phyloP scores from a whole-genome alignment of 2,329 filamentous ascomycete genomes.

The Didymella sp. region DNA sequence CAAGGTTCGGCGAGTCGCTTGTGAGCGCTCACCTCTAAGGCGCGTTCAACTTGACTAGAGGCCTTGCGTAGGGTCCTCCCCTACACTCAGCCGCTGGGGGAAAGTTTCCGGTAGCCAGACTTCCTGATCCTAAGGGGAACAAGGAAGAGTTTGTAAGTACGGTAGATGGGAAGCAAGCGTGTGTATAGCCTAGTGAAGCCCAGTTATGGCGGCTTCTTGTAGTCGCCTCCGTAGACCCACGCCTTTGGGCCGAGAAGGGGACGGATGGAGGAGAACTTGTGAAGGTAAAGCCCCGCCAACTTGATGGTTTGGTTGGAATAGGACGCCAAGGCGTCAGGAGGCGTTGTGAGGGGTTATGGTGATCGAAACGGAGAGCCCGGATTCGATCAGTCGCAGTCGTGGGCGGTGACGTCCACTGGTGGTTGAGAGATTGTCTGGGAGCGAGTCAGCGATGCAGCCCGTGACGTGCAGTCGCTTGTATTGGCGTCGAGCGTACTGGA shows the following conservation, averaged over 20 bases:
- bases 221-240: conserved; percentile 94
- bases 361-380: conserved; percentile 30
- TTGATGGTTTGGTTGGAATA: conserved; percentile 70
- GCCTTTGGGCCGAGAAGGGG: conserved; percentile 90
- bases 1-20: conserved; percentile 57
- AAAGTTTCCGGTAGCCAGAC: conserved; percentile 34
- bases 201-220: conserved; percentile 96
- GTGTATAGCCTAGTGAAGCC: conserved; percentile 44
- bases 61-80: conserved; percentile 56
- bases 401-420: conserved; percentile 25
- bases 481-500: conserved; percentile 10
- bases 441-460: conserved; percentile 26
- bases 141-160: conserved; percentile 30
- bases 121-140: conserved; percentile 34
- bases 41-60: conserved; percentile 59
- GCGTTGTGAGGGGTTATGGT: conserved; percentile 23
- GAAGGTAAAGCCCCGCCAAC: conserved; percentile 85
- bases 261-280: conserved; percentile 76
- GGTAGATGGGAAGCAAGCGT: conserved; percentile 25
- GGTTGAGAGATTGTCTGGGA: conserved; percentile 24
- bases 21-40: conserved; percentile 61
- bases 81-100: conserved; percentile 53
- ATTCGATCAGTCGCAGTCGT: conserved; percentile 38
- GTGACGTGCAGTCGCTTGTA: conserved; percentile 19
- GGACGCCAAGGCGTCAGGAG: conserved; percentile 51